Evolutionary conservation across 1,139 yeast species (phyloP), one percentile per base, ranked within the genome.

Genomic region (Torulaspora globosa): DNA sequence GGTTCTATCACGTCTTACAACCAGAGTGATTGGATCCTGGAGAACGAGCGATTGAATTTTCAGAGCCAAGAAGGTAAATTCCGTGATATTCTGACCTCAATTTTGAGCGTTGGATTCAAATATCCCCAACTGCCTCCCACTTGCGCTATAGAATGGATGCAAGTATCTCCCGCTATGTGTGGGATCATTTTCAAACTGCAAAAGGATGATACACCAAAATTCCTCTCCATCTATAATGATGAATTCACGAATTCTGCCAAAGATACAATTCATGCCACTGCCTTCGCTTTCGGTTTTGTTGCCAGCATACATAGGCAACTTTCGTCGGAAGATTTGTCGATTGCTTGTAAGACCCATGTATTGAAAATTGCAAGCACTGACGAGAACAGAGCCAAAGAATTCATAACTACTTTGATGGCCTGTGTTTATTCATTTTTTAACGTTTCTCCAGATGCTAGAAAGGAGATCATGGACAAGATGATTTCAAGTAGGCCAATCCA

Each of bases 401-500:
- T 63, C 37, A 53, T 63, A n/a, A 56, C 56, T 32, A 48, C 48
- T 6, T 44, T 64, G 10, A 60, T 64, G 49, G 50, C 60, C 5
- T 56, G 57, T 16, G 47, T 64, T 11, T 63, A 61, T 41, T 58
- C 63, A 23, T 58, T 65, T 33, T 65, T 64, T 41, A 65, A 65
- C 39, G 59, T 65, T 6, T 53, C 62, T 4, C 62, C 66, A 3
- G 66, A 64, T 44, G 66, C 68, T 5, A 61, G 66, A 11, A 60
- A 60, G 40, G 69, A 64, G 39, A 51, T 63, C 6, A 56, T 64
- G 54, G 68, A 65, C 36, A 65, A 65, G 39, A 58, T 65, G 51
- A 56, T 63, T n/a, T 58, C 64, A 18, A 62, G 67, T 30, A 62
- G 67, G 42, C 67, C 68, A 3, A 58, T 65, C 31, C 69, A 64